Conservation (phyloP, 441 rosid species). For the Viola pubescens region DNA sequence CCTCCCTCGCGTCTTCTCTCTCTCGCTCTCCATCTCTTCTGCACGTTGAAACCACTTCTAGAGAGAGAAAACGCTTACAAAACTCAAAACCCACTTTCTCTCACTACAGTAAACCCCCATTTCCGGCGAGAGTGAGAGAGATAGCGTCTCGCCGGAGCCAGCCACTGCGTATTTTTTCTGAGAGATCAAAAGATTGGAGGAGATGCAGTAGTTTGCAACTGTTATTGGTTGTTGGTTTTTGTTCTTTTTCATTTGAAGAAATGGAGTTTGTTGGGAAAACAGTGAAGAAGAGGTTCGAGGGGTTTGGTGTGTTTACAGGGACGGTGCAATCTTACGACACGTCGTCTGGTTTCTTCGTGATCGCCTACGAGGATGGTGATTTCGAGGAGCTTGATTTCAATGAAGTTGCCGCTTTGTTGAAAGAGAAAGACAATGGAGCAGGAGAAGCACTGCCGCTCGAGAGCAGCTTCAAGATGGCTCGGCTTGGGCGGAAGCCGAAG, state of each 20-base stretch:
- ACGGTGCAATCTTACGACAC: conserved; percentile 49
- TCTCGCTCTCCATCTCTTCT: conserved; percentile 6
- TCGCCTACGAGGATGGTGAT: conserved; percentile 58
- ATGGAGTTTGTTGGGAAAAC: conserved; percentile 66
- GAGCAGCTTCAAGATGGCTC: conserved; percentile 16
- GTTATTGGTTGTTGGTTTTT: no score
- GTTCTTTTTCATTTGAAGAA: not conserved
- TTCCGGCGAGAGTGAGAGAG: not conserved
- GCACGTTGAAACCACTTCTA: conserved; percentile 17
- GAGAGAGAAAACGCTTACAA: conserved; percentile 10
- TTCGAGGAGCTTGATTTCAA: conserved; percentile 47
- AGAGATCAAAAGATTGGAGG: no score
- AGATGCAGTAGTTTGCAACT: no score
- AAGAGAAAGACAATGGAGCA: conserved; percentile 8
- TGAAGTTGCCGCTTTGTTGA: conserved; percentile 35
- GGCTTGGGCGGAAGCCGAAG: conserved; percentile 46
- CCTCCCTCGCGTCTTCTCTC: conserved; percentile 4
- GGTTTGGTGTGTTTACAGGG: conserved; percentile 39
- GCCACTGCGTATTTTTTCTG: no score
- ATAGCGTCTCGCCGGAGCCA: no score
- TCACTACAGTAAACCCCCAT: conserved; percentile 6
- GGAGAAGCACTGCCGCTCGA: conserved; percentile 13
- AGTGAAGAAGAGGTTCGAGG: conserved; percentile 48
- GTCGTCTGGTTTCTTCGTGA: conserved; percentile 46
- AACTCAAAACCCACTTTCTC: not conserved